phyloP scores from a whole-genome alignment of 768 basidiomycete genomes.

The Candolleomyces aberdarensis region DNA sequence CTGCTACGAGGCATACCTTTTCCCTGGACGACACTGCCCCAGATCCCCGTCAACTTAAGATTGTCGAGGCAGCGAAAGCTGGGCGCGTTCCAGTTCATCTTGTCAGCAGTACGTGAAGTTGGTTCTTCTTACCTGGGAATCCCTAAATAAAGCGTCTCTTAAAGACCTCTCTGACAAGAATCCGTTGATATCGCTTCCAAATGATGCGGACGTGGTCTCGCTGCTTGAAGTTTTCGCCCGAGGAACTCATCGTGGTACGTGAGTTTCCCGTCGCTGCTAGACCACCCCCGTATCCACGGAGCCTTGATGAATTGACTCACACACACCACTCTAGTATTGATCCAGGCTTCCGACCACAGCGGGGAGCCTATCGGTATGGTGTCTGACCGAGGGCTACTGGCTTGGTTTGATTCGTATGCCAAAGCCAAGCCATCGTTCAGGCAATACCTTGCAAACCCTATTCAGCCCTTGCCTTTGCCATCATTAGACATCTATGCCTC shows the following conservation, averaged over 20 bases:
- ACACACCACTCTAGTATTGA: conserved; percentile 41
- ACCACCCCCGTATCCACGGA: neutral
- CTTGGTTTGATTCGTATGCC: conserved; percentile 63
- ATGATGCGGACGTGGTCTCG: conserved; percentile 61
- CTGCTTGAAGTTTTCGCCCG: conserved; percentile 64
- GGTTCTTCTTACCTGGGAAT: neutral
- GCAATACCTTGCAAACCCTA: conserved; percentile 49
- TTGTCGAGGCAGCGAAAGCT: conserved; percentile 69
- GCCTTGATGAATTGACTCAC: neutral
- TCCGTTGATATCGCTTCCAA: conserved; percentile 58
- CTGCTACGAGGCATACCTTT: conserved; percentile 74
- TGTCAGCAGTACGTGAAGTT: conserved; percentile 62
- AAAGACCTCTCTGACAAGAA: conserved; percentile 86
- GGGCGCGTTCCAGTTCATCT: conserved; percentile 73
- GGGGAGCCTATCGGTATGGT: conserved; percentile 64
- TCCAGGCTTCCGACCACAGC: conserved; percentile 44
- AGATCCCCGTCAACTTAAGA: conserved; percentile 60
- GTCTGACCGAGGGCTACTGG: conserved; percentile 68
- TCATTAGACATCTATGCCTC: conserved; percentile 61
- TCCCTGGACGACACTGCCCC: conserved; percentile 56
- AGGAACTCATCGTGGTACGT: conserved; percentile 60
- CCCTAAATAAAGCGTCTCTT: conserved; percentile 7
- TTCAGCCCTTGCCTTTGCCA: conserved; percentile 55
- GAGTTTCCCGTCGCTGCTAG: conserved; percentile 7
- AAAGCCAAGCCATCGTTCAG: conserved; percentile 43